Percentiles rank a stretch among this genome's conserved stretches.
These are phyloP conservation scores for Rachicladosporium sp. DNA, from an alignment of 2,329 filamentous ascomycete species.

Conservation along the genomic window DNA sequence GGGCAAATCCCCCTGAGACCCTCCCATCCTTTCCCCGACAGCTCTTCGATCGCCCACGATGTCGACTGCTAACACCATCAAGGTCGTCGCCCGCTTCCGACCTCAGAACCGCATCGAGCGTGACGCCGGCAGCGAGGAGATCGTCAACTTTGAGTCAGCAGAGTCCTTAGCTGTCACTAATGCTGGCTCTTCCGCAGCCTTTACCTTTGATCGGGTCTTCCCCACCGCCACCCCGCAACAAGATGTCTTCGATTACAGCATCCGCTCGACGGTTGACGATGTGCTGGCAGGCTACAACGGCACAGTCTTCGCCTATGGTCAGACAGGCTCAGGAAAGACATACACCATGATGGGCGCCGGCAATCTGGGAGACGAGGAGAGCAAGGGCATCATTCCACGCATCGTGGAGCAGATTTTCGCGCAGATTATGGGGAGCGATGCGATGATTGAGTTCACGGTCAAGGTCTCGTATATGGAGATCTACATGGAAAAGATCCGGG, in stretches of 20 bases:
- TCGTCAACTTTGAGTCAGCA: slow-evolving; percentile 76
- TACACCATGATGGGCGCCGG: slow-evolving; percentile 92
- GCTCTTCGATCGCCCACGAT: slow-evolving; percentile 9
- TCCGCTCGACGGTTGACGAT: slow-evolving; percentile 89
- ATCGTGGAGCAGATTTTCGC: slow-evolving; percentile 97
- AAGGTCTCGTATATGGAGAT: slow-evolving; percentile 99
- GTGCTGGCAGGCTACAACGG: slow-evolving; percentile 99
- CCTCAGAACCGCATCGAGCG: slow-evolving; percentile 94
- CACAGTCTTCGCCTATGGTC: slow-evolving; percentile 95
- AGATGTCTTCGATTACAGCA: slow-evolving; percentile 97
- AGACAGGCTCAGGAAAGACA: slow-evolving; percentile 96
- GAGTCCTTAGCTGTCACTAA: slow-evolving; percentile 87
- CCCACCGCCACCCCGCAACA: slow-evolving; percentile 81
- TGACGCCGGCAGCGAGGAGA: slow-evolving; percentile 77
- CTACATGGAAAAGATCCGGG: slow-evolving; percentile 97
- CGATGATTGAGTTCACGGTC: slow-evolving; percentile 96
- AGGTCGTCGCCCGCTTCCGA: slow-evolving; percentile 93
- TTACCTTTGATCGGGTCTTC: slow-evolving; percentile 97
- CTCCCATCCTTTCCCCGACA: neutral
- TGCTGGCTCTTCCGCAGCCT: slow-evolving; percentile 63
- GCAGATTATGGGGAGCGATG: slow-evolving; percentile 81
- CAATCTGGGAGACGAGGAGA: slow-evolving; percentile 79
- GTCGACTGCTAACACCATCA: slow-evolving; percentile 24
- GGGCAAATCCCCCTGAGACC: slow-evolving; percentile 7
- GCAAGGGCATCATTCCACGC: slow-evolving; percentile 88